Conservation (phyloP, 1,139 yeast species). For the Pichia sp. region DNA sequence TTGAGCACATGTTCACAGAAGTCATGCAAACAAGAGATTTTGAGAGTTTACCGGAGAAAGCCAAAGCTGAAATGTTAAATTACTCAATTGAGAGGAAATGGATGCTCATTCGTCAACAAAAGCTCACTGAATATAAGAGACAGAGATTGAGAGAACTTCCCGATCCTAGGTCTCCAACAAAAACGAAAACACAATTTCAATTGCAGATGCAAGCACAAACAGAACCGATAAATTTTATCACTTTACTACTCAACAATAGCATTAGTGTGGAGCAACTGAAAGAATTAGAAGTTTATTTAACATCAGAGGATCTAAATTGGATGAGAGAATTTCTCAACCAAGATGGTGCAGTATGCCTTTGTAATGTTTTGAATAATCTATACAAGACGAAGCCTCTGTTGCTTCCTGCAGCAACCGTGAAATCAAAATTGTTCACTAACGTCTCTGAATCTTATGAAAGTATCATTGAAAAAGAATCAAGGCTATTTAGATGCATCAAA, state of each 20-base stretch:
- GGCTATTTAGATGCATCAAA: constrained; percentile 58
- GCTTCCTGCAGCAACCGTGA: constrained; percentile 3
- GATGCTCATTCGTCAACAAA: constrained; percentile 88
- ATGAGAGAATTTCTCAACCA: constrained; percentile 72
- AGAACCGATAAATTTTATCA: constrained; percentile 49
- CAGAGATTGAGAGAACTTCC: constrained; percentile 37
- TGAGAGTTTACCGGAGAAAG: constrained; percentile 70
- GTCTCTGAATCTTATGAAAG: constrained; percentile 34
- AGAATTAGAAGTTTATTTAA: constrained; percentile 81
- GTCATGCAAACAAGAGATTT: constrained; percentile 82
- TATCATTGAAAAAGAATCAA: constrained; percentile 52
- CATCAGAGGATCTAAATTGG: constrained; percentile 93
- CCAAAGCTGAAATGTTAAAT: constrained; percentile 71
- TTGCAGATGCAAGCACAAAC: constrained; percentile 16
- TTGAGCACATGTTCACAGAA: constrained; percentile 62
- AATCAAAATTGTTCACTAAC: constrained; percentile 25
- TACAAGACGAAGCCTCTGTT: constrained; percentile 31
- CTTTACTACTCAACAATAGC: constrained; percentile 64
- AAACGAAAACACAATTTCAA: constrained; percentile 15
- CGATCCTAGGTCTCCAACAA: constrained; percentile 14
- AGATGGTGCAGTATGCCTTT: constrained; percentile 86
- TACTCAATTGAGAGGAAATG: constrained; percentile 80
- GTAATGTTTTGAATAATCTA: constrained; percentile 42
- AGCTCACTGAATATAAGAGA: constrained; percentile 67
- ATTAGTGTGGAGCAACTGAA: constrained; percentile 70